A percentile compares a stretch with the other conserved stretches of the same genome.
These are phyloP conservation scores for Diaporthe citriasiana DNA, from an alignment of 2,329 filamentous ascomycete genomes.

Conservation along the genomic window DNA sequence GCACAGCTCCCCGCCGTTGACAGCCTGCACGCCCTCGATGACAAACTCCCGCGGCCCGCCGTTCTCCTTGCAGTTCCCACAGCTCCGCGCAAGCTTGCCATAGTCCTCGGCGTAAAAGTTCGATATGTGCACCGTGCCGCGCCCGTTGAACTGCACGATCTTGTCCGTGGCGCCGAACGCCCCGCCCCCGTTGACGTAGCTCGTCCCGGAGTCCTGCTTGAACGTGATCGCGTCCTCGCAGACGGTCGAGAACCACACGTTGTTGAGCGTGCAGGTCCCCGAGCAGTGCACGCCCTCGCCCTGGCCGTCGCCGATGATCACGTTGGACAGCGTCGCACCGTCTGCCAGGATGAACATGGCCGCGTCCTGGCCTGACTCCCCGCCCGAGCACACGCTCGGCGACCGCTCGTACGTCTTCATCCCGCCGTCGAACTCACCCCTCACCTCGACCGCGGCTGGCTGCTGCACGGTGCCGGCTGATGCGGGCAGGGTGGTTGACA, in stretches of 20 bases:
- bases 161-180: conserved; percentile 54
- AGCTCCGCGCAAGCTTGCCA: conserved; percentile 62
- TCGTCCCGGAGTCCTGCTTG: conserved; percentile 52
- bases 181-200: conserved; percentile 55
- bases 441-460: conserved; percentile 4
- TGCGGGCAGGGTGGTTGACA: conserved; percentile 11
- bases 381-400: conserved; percentile 22
- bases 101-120: conserved; percentile 59
- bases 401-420: conserved; percentile 26
- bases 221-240: conserved; percentile 55
- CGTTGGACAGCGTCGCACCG: conserved; percentile 64
- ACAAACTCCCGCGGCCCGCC: conserved; percentile 55
- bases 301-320: conserved; percentile 63
- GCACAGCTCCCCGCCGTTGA: conserved; percentile 56
- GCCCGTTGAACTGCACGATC: conserved; percentile 56
- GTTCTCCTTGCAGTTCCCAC: conserved; percentile 61
- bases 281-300: conserved; percentile 64
- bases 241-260: conserved; percentile 51
- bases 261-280: conserved; percentile 59
- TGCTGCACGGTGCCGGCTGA: conserved; percentile 9
- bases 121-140: conserved; percentile 51
- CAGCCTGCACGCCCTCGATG: conserved; percentile 60
- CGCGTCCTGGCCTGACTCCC: conserved; percentile 8
- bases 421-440: background rate
- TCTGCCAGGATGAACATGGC: conserved; percentile 65